Conservation (phyloP, 371 early-diverging fungal species). For the Gilbertella persicaria region DNA sequence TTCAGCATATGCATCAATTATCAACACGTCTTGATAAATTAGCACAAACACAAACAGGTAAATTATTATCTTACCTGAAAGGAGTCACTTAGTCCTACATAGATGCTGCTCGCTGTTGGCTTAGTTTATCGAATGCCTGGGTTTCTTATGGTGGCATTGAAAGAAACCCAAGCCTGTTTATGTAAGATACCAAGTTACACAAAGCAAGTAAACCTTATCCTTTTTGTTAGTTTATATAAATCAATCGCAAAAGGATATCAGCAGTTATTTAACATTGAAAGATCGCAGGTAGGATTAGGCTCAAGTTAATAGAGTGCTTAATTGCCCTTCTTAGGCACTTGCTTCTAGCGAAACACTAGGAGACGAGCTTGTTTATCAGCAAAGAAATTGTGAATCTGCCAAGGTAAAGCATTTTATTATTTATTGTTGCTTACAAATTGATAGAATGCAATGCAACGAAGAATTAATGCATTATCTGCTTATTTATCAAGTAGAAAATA, state of each 20-base stretch:
- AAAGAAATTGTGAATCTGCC: constrained; percentile 30
- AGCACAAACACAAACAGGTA: constrained; percentile 17
- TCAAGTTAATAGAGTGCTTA: neutral
- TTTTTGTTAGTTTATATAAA: constrained; percentile 31
- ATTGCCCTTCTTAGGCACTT: constrained; percentile 17
- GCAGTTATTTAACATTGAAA: constrained; percentile 29
- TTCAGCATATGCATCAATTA: constrained; percentile 6
- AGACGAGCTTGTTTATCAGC: constrained; percentile 34
- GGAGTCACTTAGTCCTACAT: neutral
- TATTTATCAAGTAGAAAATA: constrained; percentile 35
- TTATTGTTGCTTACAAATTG: neutral
- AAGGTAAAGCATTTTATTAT: constrained; percentile 21
- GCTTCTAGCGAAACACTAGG: constrained; percentile 34
- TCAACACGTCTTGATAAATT: constrained; percentile 8
- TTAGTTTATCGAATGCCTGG: constrained; percentile 31
- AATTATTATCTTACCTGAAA: neutral
- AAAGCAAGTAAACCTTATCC: neutral
- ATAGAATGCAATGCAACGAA: constrained; percentile 35
- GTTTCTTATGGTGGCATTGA: constrained; percentile 45
- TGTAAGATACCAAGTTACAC: constrained; percentile 21
- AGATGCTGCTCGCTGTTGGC: constrained; percentile 24
- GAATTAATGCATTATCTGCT: constrained; percentile 28
- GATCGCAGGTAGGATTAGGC: constrained; percentile 25
- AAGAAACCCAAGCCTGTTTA: constrained; percentile 38
- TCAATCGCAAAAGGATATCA: constrained; percentile 35